Base-by-base conservation (phyloP, 2,329 filamentous ascomycete species). In the Pyricularia grisea region DNA sequence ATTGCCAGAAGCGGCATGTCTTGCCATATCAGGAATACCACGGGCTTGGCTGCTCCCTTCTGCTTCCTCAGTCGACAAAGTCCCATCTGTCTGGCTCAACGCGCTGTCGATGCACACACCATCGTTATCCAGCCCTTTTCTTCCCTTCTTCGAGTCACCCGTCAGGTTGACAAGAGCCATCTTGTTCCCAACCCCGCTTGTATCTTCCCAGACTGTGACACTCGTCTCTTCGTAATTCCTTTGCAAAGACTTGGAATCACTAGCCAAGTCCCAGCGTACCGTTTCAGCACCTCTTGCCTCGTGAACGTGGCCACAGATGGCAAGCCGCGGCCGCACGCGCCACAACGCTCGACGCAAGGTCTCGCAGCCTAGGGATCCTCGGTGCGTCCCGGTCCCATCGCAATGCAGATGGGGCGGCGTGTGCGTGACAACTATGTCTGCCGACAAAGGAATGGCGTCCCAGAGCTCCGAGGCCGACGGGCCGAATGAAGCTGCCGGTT, bases 241-340 rank as follows among this genome's bases (percentile, higher is more conserved):
- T 28, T 60, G n/a, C 12, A 23, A 23, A 12, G 50, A 68, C 0
- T 72, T 74, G 30, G 83, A 75, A 69, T 74, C 73, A 42, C 75
- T 74, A 1, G 72, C 75, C 31, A 84, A 75, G 70, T 85, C 81
- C 91, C 91, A 93, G 27, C 76, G 77, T 36, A 93, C 82, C 30
- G 86, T 80, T 74, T 89, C 83, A 11, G 82, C 87, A 14, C 90
- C 91, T 72, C 91, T 81, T 4, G 84, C 88, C 71, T 88, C 85
- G 76, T 93, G 90, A 33, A 92, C 85, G 76, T 93, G 91, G 0
- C 91, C 91, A 74, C 88, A 93, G 23, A 93, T 81, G 25, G 87
- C 86, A 66, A 93, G 79, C 68, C 81, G 80, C 5, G 91, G 91
- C 58, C 88, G 82, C 3, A 90, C 84, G 6, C 84, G 79, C 82